phyloP scores from a whole-genome alignment of 2,329 filamentous ascomycete genomes.

The Paecilomyces sp. region DNA sequence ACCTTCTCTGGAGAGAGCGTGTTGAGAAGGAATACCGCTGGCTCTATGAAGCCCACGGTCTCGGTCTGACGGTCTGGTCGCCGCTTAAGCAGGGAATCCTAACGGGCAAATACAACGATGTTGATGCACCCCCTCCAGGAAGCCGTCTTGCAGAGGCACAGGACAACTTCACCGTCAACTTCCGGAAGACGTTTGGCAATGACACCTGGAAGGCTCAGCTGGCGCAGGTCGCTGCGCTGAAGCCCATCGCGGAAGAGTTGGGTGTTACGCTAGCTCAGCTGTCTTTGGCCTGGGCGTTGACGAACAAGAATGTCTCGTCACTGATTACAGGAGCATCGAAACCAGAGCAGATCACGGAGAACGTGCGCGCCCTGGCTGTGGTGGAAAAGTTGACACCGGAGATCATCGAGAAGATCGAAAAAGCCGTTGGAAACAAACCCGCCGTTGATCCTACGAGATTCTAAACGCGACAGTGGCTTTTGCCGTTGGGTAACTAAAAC shows the following conservation, averaged over 20 bases:
- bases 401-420: constrained; percentile 6
- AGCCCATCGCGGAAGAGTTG: constrained; percentile 58
- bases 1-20: constrained; percentile 54
- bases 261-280: constrained; percentile 54
- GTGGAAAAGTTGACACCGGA: constrained; percentile 8
- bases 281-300: constrained; percentile 53
- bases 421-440: not conserved
- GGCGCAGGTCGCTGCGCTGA: constrained; percentile 29
- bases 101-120: constrained; percentile 60
- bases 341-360: constrained; percentile 38
- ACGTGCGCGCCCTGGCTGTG: constrained; percentile 21
- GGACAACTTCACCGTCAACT: constrained; percentile 47
- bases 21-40: constrained; percentile 58
- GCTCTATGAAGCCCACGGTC: constrained; percentile 53
- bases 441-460: not conserved
- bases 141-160: constrained; percentile 50
- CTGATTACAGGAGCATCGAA: constrained; percentile 37
- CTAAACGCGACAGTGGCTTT: not conserved
- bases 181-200: constrained; percentile 35
- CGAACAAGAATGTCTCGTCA: constrained; percentile 49
- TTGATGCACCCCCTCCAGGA: constrained; percentile 43
- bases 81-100: constrained; percentile 56
- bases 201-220: constrained; percentile 27
- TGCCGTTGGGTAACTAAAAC: not conserved
- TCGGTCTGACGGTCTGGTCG: constrained; percentile 58